Evolutionary conservation across 352 stramenopile genomes (phyloP), one percentile per base, ranked within the genome.

Genomic region (Proteromonas lacertae): DNA sequence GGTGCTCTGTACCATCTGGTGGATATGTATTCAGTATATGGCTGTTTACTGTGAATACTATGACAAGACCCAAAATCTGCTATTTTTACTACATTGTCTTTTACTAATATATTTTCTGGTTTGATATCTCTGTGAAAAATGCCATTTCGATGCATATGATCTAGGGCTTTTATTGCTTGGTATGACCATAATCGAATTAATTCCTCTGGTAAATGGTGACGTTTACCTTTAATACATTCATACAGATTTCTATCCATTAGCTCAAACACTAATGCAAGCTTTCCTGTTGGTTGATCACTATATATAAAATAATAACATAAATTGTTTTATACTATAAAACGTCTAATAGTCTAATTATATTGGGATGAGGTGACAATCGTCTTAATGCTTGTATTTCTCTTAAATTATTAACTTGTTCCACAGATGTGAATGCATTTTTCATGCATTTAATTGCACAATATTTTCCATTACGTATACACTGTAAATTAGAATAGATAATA

Each of bases 371-470:
- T 23, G 67, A 87, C 9, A 92, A 52, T 14, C 76, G 55, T 19
- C 76, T 57, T 30, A 92, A 52, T 8, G 78, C 76, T 46, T 90
- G 73, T 40, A 92, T 90, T 52, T 92, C 78, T 29, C 76, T 58
- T 19, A 92, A 51, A 37, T 84, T 87, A 51, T 92, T 91, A 24
- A 92, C 76, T 47, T 92, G 70, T 38, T 92, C 76, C 28, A 89
- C 82, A 47, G 53, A 82, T 43, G 86, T 70, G 33, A 90, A 92
- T 34, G 74, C 59, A 48, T 83, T 91, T 48, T 91, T 91, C 78
- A 92, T 92, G 52, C 77, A 91, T 45, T 92, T 92, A 49, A 92
- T 91, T n/a, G 76, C 78, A 41, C 88, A 64, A 46, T 84, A 83
- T 51, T 78, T 77, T 40, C 60, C 74, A 44, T 84, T 69, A 40